Percentiles rank a stretch among this genome's conserved stretches.
phyloP scores from a whole-genome alignment of 2,329 filamentous ascomycete species.

The Stemphylium lycopersici region DNA sequence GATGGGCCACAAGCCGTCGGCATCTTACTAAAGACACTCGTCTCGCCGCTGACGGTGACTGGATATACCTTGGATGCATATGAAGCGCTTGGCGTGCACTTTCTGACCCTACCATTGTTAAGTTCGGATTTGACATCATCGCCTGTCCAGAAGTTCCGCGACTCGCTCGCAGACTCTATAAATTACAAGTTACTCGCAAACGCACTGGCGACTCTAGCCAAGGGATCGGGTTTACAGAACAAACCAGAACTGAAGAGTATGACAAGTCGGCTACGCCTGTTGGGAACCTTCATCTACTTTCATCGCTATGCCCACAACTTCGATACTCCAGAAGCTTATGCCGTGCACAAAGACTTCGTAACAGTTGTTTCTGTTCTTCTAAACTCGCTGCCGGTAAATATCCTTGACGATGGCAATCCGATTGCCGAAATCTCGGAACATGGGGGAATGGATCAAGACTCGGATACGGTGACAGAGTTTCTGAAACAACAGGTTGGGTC shows the following conservation, averaged over 20 bases:
- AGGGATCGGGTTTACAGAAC: conserved; percentile 30
- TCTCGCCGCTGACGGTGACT: conserved; percentile 43
- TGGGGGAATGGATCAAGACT: conserved; percentile 19
- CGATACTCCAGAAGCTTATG: conserved; percentile 46
- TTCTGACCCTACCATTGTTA: conserved; percentile 51
- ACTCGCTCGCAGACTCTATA: conserved; percentile 54
- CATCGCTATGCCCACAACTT: conserved; percentile 57
- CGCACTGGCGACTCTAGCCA: conserved; percentile 41
- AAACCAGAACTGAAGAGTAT: conserved; percentile 41
- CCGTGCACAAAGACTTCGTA: conserved; percentile 61
- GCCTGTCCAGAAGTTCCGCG: conserved; percentile 34
- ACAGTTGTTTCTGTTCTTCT: conserved; percentile 62
- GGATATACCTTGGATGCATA: conserved; percentile 47
- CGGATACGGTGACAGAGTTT: conserved; percentile 52
- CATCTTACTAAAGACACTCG: conserved; percentile 27
- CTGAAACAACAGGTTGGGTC: conserved; percentile 70
- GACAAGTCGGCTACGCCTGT: conserved; percentile 60
- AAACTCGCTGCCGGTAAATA: conserved; percentile 61
- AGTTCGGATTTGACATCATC: conserved; percentile 33
- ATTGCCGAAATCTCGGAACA: conserved; percentile 40
- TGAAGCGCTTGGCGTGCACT: conserved; percentile 49
- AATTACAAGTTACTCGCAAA: conserved; percentile 57
- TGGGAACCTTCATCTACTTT: conserved; percentile 66
- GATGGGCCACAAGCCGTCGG: conserved; percentile 13
- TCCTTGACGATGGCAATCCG: conserved; percentile 57